phyloP scores from a whole-genome alignment of 768 basidiomycete species.

The Tephrocybe sp. region DNA sequence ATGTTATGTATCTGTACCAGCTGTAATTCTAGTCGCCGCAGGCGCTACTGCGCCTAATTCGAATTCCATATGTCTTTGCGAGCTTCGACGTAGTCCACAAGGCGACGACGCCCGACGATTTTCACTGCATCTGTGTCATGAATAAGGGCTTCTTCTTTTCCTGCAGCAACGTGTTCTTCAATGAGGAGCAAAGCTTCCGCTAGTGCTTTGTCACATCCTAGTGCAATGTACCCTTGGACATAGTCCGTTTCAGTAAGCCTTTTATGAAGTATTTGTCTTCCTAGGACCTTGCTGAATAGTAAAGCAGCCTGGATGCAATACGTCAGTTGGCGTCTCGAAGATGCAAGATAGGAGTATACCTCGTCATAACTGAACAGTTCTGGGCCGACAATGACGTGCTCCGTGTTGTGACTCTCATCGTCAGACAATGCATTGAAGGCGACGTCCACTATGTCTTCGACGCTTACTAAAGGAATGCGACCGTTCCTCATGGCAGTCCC shows the following conservation, averaged over 20 bases:
- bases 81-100: constrained; percentile 23
- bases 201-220: constrained; percentile 17
- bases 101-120: constrained; percentile 20
- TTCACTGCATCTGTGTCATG: constrained; percentile 13
- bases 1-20: neutral
- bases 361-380: constrained; percentile 28
- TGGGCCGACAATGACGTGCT: constrained; percentile 30
- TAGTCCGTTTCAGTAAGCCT: constrained; percentile 19
- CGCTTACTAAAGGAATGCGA: constrained; percentile 25
- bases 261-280: constrained; percentile 26
- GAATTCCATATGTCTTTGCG: constrained; percentile 17
- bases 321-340: neutral
- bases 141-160: constrained; percentile 21
- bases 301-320: constrained; percentile 19
- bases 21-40: no score
- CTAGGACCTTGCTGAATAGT: constrained; percentile 23
- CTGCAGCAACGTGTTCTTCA: constrained; percentile 19
- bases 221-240: constrained; percentile 9
- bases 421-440: constrained; percentile 26
- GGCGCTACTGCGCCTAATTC: neutral
- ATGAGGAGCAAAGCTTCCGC: constrained; percentile 14
- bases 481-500: constrained; percentile 24
- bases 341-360: constrained; percentile 13
- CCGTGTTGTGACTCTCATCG: constrained; percentile 20
- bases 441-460: constrained; percentile 30